phyloP scores from a whole-genome alignment of 169 alveolate genomes.

The Besnoitia besnoiti region DNA sequence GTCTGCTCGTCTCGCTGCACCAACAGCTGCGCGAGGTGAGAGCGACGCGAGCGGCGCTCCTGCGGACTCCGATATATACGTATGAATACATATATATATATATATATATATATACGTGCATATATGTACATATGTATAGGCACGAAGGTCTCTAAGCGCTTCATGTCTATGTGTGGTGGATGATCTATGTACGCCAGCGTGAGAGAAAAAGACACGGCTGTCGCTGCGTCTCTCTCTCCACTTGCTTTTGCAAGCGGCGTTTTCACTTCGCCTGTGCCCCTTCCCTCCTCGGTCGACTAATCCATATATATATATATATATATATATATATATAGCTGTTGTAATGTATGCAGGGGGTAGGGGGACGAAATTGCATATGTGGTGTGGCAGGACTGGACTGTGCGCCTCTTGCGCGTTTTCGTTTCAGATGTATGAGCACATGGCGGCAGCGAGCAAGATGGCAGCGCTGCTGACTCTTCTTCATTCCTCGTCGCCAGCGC shows the following conservation, averaged over 20 bases:
- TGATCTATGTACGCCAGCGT: not conserved
- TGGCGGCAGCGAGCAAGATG: constrained; percentile 18
- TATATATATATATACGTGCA: not conserved
- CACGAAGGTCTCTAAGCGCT: too few relatives aligned
- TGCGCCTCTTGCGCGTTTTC: too few relatives aligned
- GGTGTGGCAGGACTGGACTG: too few relatives aligned
- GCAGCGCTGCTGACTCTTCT: not conserved
- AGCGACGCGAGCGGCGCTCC: not conserved
- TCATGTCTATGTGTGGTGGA: too few relatives aligned
- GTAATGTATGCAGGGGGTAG: too few relatives aligned
- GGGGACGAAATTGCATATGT: too few relatives aligned
- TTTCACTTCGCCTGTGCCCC: not conserved
- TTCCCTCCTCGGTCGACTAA: not conserved
- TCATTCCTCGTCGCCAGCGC: not conserved
- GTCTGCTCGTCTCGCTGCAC: constrained; percentile 19
- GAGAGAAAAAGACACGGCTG: not conserved
- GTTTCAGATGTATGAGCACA: constrained; percentile 30
- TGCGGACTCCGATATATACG: not conserved
- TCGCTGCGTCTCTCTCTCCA: not conserved
- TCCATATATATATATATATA: not conserved
- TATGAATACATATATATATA: not conserved
- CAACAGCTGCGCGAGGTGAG: not conserved
- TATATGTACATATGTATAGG: not conserved
- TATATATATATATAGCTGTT: too few relatives aligned
- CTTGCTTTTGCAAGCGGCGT: too few relatives aligned